phyloP scores from a whole-genome alignment of 2,329 filamentous ascomycete genomes.

The Aspergillus sp. region DNA sequence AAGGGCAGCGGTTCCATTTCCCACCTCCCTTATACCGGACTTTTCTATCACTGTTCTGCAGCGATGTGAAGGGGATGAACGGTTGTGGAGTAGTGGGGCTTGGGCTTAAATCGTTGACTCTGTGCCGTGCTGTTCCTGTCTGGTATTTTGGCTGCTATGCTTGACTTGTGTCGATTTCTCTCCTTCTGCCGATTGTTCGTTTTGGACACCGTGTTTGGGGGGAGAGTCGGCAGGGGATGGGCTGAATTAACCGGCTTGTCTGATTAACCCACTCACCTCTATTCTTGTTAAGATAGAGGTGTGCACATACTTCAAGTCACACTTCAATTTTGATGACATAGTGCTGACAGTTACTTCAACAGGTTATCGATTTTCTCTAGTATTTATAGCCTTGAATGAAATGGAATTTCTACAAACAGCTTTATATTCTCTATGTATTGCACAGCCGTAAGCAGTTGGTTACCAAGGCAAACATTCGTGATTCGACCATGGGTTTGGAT shows the following conservation, averaged over 20 bases:
- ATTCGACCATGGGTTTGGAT: too few relatives aligned
- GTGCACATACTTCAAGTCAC: conserved; percentile 1
- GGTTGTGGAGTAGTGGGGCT: conserved; percentile 38
- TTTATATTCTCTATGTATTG: too few relatives aligned
- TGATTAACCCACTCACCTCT: conserved; percentile 19
- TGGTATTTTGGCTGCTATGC: conserved; percentile 16
- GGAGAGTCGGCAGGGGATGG: conserved; percentile 34
- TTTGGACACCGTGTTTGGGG: conserved; percentile 29
- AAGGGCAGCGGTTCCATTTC: conserved; percentile 20
- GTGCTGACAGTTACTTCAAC: conserved; percentile 1
- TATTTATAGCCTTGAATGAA: too few relatives aligned
- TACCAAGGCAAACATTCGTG: too few relatives aligned
- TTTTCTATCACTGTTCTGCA: conserved; percentile 14
- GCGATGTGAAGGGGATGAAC: conserved; percentile 29
- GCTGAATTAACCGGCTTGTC: conserved; percentile 41
- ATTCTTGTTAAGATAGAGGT: conserved; percentile 8
- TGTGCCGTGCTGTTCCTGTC: conserved; percentile 11
- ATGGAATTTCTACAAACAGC: too few relatives aligned
- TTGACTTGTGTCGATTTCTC: conserved; percentile 31
- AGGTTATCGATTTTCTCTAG: too few relatives aligned
- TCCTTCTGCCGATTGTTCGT: conserved; percentile 28
- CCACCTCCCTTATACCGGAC: conserved; percentile 44
- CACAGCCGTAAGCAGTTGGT: too few relatives aligned
- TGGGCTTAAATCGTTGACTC: conserved; percentile 21
- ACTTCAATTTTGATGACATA: not conserved